Evolutionary conservation across 2,329 filamentous ascomycete species (phyloP).

Genomic region (Aureobasidium sp.): DNA sequence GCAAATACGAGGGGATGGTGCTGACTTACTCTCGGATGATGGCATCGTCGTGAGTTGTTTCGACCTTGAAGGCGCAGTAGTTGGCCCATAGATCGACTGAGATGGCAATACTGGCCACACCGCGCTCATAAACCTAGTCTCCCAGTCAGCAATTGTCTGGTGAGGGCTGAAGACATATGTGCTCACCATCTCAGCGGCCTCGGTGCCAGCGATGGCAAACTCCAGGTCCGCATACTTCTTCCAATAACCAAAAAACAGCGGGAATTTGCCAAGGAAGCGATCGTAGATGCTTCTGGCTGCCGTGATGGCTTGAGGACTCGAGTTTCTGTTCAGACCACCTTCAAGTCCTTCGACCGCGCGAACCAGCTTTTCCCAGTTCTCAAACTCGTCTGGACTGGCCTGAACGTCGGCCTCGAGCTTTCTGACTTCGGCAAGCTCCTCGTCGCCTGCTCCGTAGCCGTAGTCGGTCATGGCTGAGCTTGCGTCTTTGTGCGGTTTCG

Average conservation of each 20-base stretch:
- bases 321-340: conserved; percentile 92
- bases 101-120: conserved; percentile 83
- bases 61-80: conserved; percentile 96
- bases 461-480: conserved; percentile 58
- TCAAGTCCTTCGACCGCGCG: conserved; percentile 77
- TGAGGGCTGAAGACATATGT: conserved; percentile 5
- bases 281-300: conserved; percentile 85
- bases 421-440: conserved; percentile 75
- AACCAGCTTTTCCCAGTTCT: conserved; percentile 89
- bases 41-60: conserved; percentile 89
- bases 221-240: conserved; percentile 98
- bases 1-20: conserved; percentile 56
- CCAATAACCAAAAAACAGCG: conserved; percentile 96
- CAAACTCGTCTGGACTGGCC: conserved; percentile 79
- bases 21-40: conserved; percentile 99
- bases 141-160: conserved; percentile 19
- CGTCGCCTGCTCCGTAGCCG: conserved; percentile 65
- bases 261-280: conserved; percentile 87
- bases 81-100: conserved; percentile 97
- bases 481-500: not conserved
- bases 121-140: conserved; percentile 80
- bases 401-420: conserved; percentile 74
- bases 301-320: conserved; percentile 85
- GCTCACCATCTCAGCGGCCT: conserved; percentile 90
- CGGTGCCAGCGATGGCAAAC: conserved; percentile 92